These are phyloP conservation scores for Aspergillus nanangensis DNA, from an alignment of 495 filamentous ascomycete genomes.

Conservation along the genomic window DNA sequence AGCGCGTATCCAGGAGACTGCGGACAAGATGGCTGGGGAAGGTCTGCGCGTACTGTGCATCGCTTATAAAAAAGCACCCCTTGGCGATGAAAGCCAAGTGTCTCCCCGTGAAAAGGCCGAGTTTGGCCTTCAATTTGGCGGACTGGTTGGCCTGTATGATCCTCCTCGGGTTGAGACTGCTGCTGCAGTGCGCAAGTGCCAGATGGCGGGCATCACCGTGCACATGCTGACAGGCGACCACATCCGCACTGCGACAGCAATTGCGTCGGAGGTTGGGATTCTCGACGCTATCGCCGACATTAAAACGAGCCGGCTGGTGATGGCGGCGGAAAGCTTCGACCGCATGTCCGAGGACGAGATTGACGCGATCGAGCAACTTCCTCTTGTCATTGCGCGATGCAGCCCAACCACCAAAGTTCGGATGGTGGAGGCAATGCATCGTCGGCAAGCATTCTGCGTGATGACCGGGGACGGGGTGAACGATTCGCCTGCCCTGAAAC, in stretches of 20 bases:
- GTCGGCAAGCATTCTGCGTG: slow-evolving; percentile 58
- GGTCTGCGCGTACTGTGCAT: slow-evolving; percentile 81
- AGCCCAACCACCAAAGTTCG: slow-evolving; percentile 65
- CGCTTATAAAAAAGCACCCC: slow-evolving; percentile 44
- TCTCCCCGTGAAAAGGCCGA: slow-evolving; percentile 43
- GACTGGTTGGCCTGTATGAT: slow-evolving; percentile 62
- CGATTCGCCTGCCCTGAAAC: slow-evolving; percentile 72
- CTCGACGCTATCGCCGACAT: slow-evolving; percentile 45
- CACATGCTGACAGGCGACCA: slow-evolving; percentile 71
- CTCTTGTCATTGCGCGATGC: slow-evolving; percentile 66
- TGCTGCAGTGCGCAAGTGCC: slow-evolving; percentile 45
- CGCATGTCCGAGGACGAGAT: slow-evolving; percentile 54
- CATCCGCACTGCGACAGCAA: slow-evolving; percentile 56
- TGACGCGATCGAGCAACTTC: slow-evolving; percentile 56
- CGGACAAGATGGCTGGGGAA: slow-evolving; percentile 61
- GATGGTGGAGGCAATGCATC: slow-evolving; percentile 68
- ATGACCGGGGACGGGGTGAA: slow-evolving; percentile 86
- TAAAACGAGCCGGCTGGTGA: slow-evolving; percentile 50
- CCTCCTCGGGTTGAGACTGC: slow-evolving; percentile 65
- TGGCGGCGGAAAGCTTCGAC: slow-evolving; percentile 63
- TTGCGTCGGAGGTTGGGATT: slow-evolving; percentile 62
- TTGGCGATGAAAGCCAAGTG: slow-evolving; percentile 18
- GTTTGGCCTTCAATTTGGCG: slow-evolving; percentile 49
- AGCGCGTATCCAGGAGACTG: slow-evolving; percentile 54
- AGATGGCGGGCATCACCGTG: slow-evolving; percentile 59